These are phyloP conservation scores for Botrytis paeoniae DNA, from an alignment of 2,329 filamentous ascomycete species.

Conservation along the genomic window DNA sequence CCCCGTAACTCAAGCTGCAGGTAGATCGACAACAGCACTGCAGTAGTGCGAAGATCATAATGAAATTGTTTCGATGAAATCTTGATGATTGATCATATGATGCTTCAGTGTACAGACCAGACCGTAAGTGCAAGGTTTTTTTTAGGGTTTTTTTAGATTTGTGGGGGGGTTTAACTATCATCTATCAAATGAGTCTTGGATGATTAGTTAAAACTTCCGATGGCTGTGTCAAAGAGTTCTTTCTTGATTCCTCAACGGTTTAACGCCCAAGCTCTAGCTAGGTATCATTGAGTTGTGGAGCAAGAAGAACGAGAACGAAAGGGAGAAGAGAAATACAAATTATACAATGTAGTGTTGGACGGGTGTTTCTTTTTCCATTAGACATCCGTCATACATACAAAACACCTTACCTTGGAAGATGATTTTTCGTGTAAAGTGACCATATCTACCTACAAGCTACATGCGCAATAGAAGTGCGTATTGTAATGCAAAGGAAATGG, in stretches of 20 bases:
- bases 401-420: neutral
- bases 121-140: neutral
- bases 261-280: neutral
- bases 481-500: neutral
- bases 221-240: neutral
- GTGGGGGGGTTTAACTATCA: neutral
- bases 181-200: neutral
- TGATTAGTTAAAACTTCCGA: neutral
- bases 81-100: slow-evolving; percentile 10
- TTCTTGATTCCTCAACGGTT: neutral
- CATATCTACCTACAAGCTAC: neutral
- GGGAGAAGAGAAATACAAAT: neutral
- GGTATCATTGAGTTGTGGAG: neutral
- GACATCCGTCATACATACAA: neutral
- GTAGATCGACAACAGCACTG: slow-evolving; percentile 6
- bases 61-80: slow-evolving; percentile 4
- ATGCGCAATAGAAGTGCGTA: neutral
- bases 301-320: neutral
- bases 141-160: too few relatives aligned
- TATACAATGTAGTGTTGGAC: too few relatives aligned
- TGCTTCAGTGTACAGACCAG: neutral
- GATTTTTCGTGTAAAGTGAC: neutral
- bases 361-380: neutral
- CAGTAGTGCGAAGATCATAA: slow-evolving; percentile 2
- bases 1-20: neutral